phyloP scores from a whole-genome alignment of 805 yeast genomes.

The Zygosaccharomyces gambellarensis region DNA sequence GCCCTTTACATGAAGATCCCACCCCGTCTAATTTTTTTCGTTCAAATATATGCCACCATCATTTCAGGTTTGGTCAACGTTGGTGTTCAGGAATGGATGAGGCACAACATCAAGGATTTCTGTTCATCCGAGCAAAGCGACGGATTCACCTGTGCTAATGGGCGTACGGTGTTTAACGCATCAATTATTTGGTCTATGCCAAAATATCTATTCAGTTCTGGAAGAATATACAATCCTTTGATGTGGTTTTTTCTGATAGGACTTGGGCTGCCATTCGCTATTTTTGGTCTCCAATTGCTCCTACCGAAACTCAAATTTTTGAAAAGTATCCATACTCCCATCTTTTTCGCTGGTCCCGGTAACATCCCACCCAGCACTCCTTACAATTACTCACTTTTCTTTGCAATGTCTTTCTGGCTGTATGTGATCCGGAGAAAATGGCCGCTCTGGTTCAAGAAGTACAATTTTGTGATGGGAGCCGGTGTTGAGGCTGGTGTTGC shows the following conservation, averaged over 20 bases:
- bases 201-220: slow-evolving; percentile 45
- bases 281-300: slow-evolving; percentile 29
- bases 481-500: slow-evolving; percentile 65
- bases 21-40: slow-evolving; percentile 49
- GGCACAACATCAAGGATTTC: slow-evolving; percentile 36
- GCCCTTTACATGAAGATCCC: slow-evolving; percentile 57
- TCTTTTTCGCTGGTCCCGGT: slow-evolving; percentile 57
- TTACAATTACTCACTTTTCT: slow-evolving; percentile 56
- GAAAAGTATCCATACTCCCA: slow-evolving; percentile 52
- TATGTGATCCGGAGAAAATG: slow-evolving; percentile 43
- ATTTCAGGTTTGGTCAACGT: slow-evolving; percentile 38
- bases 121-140: slow-evolving; percentile 40
- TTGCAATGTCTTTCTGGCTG: slow-evolving; percentile 42
- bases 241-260: slow-evolving; percentile 56
- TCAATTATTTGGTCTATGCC: slow-evolving; percentile 53
- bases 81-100: slow-evolving; percentile 41
- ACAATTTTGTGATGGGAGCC: slow-evolving; percentile 55
- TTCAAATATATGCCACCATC: slow-evolving; percentile 40
- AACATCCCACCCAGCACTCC: slow-evolving; percentile 73
- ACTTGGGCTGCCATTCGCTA: slow-evolving; percentile 37
- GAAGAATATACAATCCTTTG: slow-evolving; percentile 50
- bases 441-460: slow-evolving; percentile 55
- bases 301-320: slow-evolving; percentile 30
- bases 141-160: slow-evolving; percentile 43
- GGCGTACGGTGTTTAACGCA: slow-evolving; percentile 44